phyloP scores from a whole-genome alignment of 1,284 basidiomycete genomes.

The Leccinum pachyderme region DNA sequence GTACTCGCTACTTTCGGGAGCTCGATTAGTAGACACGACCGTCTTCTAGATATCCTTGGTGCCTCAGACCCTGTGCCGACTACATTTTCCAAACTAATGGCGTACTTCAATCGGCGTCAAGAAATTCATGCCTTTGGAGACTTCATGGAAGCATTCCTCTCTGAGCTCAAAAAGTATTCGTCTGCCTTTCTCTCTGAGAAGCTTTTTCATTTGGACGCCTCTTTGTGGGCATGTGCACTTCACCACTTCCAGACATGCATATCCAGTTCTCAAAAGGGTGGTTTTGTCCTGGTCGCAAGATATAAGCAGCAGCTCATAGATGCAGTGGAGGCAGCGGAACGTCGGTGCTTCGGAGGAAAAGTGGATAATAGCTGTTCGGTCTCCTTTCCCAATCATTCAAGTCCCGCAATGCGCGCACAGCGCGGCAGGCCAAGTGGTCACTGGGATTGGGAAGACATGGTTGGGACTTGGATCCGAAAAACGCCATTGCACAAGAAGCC shows the following conservation, averaged over 20 bases:
- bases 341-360: slow-evolving; percentile 38
- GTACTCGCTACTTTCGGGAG: slow-evolving; percentile 23
- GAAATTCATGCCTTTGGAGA: slow-evolving; percentile 12
- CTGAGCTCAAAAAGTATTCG: slow-evolving; percentile 34
- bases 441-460: slow-evolving; percentile 48
- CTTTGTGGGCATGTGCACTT: slow-evolving; percentile 53
- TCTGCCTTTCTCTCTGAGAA: slow-evolving; percentile 34
- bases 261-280: slow-evolving; percentile 15
- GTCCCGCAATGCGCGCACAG: slow-evolving; percentile 5
- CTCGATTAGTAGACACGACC: slow-evolving; percentile 5
- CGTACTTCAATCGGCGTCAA: slow-evolving; percentile 10
- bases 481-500: slow-evolving; percentile 33
- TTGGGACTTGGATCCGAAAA: slow-evolving; percentile 42
- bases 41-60: slow-evolving; percentile 25
- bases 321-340: slow-evolving; percentile 49
- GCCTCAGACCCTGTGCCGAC: slow-evolving; percentile 30
- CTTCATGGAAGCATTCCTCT: slow-evolving; percentile 23
- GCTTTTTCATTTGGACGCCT: slow-evolving; percentile 45
- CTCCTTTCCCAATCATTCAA: slow-evolving; percentile 3
- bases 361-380: slow-evolving; percentile 18
- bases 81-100: slow-evolving; percentile 35
- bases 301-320: slow-evolving; percentile 44
- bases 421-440: slow-evolving; percentile 27
- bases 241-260: slow-evolving; percentile 42
- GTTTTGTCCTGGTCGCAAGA: slow-evolving; percentile 26